These are phyloP conservation scores for Penicilliopsis zonata DNA, from an alignment of 495 filamentous ascomycete genomes.

Conservation along the genomic window DNA sequence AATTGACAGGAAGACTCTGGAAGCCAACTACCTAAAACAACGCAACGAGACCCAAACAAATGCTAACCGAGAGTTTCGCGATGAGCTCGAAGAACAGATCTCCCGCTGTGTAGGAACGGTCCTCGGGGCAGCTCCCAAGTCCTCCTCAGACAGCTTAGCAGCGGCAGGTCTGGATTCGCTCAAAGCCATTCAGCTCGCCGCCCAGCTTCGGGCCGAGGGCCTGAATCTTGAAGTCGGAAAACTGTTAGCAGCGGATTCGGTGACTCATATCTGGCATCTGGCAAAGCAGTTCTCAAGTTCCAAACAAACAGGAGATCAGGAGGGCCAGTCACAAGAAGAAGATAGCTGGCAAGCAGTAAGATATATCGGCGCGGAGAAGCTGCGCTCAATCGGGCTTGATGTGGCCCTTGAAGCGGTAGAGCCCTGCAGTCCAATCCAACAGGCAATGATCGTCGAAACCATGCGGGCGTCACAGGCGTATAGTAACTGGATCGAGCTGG, in stretches of 20 bases:
- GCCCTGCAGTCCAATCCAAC: slow-evolving; percentile 56
- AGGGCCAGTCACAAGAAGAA: background rate
- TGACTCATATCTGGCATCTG: slow-evolving; percentile 18
- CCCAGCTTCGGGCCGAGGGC: slow-evolving; percentile 39
- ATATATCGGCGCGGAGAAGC: slow-evolving; percentile 11
- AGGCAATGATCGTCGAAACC: slow-evolving; percentile 68
- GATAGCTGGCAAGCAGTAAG: slow-evolving; percentile 11
- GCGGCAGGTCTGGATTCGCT: slow-evolving; percentile 61
- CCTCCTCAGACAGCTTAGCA: slow-evolving; percentile 34
- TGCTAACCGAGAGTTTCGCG: slow-evolving; percentile 15
- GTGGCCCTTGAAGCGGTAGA: slow-evolving; percentile 39
- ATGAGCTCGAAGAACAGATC: slow-evolving; percentile 33
- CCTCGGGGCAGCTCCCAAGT: slow-evolving; percentile 26
- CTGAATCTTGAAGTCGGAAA: slow-evolving; percentile 38
- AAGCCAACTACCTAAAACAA: slow-evolving; percentile 36
- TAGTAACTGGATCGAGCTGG: slow-evolving; percentile 61
- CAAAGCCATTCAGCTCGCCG: slow-evolving; percentile 52
- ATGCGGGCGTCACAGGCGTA: slow-evolving; percentile 42
- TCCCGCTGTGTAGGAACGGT: slow-evolving; percentile 30
- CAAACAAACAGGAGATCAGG: background rate
- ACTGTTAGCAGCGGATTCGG: slow-evolving; percentile 42
- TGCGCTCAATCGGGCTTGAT: slow-evolving; percentile 9
- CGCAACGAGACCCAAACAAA: slow-evolving; percentile 10
- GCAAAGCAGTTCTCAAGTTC: slow-evolving; percentile 9
- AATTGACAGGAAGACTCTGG: slow-evolving; percentile 53